Base-by-base conservation (phyloP, 208 protist species). In the Wallacemonas sp. region DNA sequence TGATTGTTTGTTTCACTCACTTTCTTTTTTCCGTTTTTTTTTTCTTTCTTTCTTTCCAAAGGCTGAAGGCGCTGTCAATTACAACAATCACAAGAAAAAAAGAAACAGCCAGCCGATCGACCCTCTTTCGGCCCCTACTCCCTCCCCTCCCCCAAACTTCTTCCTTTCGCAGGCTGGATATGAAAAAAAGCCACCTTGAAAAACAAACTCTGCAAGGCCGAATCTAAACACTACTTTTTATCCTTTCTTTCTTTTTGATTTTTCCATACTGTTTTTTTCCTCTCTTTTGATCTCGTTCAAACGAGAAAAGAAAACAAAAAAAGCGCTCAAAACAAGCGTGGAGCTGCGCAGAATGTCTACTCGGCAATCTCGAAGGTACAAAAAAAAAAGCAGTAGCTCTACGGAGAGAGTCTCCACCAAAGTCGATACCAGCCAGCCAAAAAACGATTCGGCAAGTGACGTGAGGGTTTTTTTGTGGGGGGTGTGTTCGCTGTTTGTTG, bases 1-100 rank as follows among this genome's bases (percentile, higher is more conserved):
- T 58, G 51, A 36, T 58, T 58, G 26, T 58, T 39, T 33, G 11
- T 33, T 58, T 15, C 51, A 39, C 15, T 58, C 15, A 6, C 24
- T 24, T 58, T 58, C n/a, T 58, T 6, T 12, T 58, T 12, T 9
- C 51, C 19, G 12, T 34, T 45, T 17, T 60, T 44, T 60, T 60
- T 41, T 60, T 22, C 19, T 60, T 60, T 12, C n/a, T 28, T 19
- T 26, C 28, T 60, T 34, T 41, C 6, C 14, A 38, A n/a, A 49
- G 44, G 44, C 44, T 49, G 44, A 5, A 5, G 22, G 6, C 44
- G 22, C 17, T 49, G 44, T 24, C 17, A 9, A 49, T n/a, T 19
- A 49, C 11, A 49, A 49, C 11, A 49, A n/a, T n/a, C n/a, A n/a
- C n/a, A n/a, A n/a, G n/a, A n/a, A n/a, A n/a, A n/a, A n/a, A n/a